Evolutionary conservation across 768 basidiomycete species (phyloP), one percentile per base, ranked within the genome.

Genomic region (Russula compacta): DNA sequence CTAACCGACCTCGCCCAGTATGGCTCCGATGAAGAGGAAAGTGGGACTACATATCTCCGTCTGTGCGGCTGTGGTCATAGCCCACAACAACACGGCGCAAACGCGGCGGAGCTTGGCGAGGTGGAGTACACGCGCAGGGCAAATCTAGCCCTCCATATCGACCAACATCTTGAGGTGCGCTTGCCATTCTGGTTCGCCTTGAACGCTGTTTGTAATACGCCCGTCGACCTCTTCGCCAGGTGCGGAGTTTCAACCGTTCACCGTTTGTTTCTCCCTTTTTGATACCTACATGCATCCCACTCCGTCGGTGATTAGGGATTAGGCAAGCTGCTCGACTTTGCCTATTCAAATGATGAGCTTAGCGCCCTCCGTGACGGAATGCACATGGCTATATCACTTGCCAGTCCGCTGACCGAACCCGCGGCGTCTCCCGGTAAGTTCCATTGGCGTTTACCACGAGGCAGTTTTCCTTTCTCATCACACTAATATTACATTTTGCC

Each of bases 161-260:
- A 95, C 69, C 89, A 92, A 71, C 70, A 89, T 57, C 74, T 94
- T 50, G 81, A 92, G 81, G 92, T 90, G 64, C 65, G 84, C 68
- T 50, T 58, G 56, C 56, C 64, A 33, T 47, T 61, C 48, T 46
- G 17, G 47, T 50, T 50, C 19, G 50, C 4, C 24, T 14, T 39
- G 35, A 49, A 35, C 35, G 29, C 38, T 48, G 17, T 51, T 62
- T 55, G 56, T 64, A 50, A 59, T 52, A 24, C 35, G 36, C n/a
- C 54, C 39, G 32, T 63, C 32, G 32, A 50, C 57, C 36, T 15
- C 43, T 46, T 57, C 43, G 49, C 38, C 43, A 64, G 63, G 59
- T 66, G 65, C 65, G 65, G 65, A 64, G 65, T 66, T 66, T 66
- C 35, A 64, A 64, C 58, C 29, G 10, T 57, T 52, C 42, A 43